A percentile compares a stretch with the other conserved stretches of the same genome.
phyloP scores from a whole-genome alignment of 805 yeast genomes.

The Aciculoconidium aculeatum region DNA sequence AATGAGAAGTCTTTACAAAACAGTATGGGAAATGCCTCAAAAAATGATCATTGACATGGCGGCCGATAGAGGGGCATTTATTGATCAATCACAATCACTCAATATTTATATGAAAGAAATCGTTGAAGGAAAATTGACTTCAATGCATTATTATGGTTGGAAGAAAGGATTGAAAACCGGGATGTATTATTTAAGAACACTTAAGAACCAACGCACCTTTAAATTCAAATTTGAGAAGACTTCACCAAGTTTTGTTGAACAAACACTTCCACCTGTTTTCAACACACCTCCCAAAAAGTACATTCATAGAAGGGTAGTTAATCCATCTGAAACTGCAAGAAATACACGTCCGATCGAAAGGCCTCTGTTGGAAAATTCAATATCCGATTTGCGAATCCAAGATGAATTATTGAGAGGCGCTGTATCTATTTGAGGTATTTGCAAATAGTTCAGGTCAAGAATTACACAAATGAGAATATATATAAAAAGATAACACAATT shows the following conservation, averaged over 20 bases:
- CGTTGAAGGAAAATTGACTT: slow-evolving; percentile 34
- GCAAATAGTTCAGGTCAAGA: too few species aligned
- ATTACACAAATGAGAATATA: too few species aligned
- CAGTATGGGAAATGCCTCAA: slow-evolving; percentile 96
- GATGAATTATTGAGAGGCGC: too few species aligned
- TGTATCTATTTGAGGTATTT: too few species aligned
- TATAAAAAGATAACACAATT: too few species aligned
- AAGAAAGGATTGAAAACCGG: slow-evolving; percentile 34
- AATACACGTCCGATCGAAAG: too few species aligned
- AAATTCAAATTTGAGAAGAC: slow-evolving; percentile 6
- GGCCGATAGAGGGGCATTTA: slow-evolving; percentile 65
- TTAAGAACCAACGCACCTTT: slow-evolving; percentile 7
- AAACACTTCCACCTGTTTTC: slow-evolving; percentile 1
- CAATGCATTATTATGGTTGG: slow-evolving; percentile 41
- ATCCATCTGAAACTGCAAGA: too few species aligned
- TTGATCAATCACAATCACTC: slow-evolving; percentile 50
- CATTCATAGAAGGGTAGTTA: neutral
- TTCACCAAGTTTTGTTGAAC: slow-evolving; percentile 4
- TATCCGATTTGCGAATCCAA: slow-evolving; percentile 41
- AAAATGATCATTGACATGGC: slow-evolving; percentile 82
- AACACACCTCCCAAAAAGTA: slow-evolving; percentile 5
- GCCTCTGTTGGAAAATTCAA: slow-evolving; percentile 42
- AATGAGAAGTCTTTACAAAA: slow-evolving; percentile 73
- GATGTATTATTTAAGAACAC: slow-evolving; percentile 35
- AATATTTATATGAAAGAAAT: slow-evolving; percentile 34